A percentile compares a stretch with the other conserved stretches of the same genome.
These are phyloP conservation scores for Leccinum pellstonianum DNA, from an alignment of 768 basidiomycete genomes.

Conservation along the genomic window DNA sequence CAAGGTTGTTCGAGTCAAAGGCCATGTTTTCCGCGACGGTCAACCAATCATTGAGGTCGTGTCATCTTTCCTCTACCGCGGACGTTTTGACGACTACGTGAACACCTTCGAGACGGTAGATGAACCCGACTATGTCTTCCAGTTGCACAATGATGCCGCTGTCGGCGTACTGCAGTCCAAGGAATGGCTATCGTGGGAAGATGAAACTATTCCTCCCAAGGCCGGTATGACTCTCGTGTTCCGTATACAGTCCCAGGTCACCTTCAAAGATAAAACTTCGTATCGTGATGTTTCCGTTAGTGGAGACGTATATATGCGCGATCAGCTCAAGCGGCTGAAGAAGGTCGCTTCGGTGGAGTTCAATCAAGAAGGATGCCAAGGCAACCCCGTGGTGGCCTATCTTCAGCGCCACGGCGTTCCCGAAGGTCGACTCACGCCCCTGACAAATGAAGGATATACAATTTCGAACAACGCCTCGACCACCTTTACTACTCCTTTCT, in stretches of 20 bases:
- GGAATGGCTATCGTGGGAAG: slow-evolving; percentile 97
- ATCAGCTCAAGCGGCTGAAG: slow-evolving; percentile 83
- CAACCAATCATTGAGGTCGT: slow-evolving; percentile 89
- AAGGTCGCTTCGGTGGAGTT: slow-evolving; percentile 89
- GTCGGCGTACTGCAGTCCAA: slow-evolving; percentile 93
- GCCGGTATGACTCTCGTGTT: slow-evolving; percentile 86
- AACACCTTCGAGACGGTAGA: slow-evolving; percentile 95
- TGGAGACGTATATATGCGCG: slow-evolving; percentile 84
- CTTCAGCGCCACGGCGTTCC: slow-evolving; percentile 86
- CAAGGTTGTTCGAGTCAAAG: slow-evolving; percentile 90
- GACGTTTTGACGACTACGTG: slow-evolving; percentile 88
- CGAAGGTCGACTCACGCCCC: slow-evolving; percentile 72
- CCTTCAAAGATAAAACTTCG: slow-evolving; percentile 88
- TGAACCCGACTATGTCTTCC: slow-evolving; percentile 85
- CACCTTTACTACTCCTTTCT: slow-evolving; percentile 77
- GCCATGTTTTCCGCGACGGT: slow-evolving; percentile 72
- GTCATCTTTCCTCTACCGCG: slow-evolving; percentile 96
- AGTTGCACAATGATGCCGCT: slow-evolving; percentile 69
- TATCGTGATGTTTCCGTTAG: slow-evolving; percentile 78
- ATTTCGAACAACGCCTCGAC: slow-evolving; percentile 65
- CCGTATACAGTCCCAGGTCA: slow-evolving; percentile 81
- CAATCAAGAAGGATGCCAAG: slow-evolving; percentile 81
- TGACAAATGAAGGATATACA: slow-evolving; percentile 85
- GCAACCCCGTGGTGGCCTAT: slow-evolving; percentile 92
- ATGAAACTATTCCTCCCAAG: slow-evolving; percentile 71